Conservation (phyloP, 148 eudicot genomes). For the Rhododendron molle region DNA sequence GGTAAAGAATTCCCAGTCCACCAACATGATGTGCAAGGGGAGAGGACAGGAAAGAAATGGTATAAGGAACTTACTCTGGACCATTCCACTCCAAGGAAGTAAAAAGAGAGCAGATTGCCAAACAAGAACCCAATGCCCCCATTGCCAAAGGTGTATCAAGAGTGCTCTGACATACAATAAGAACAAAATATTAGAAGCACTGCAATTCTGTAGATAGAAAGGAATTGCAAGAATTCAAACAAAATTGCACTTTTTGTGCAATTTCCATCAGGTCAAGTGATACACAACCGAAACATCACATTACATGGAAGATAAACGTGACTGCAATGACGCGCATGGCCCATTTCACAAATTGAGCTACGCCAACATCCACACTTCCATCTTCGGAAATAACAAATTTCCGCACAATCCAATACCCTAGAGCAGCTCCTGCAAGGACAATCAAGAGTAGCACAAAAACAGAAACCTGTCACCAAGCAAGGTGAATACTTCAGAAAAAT, state of each 20-base stretch:
- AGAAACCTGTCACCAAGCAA: constrained; percentile 50
- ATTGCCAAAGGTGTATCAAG: constrained; percentile 61
- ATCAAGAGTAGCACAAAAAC: constrained; percentile 56
- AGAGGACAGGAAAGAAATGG: background rate
- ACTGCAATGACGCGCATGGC: constrained; percentile 69
- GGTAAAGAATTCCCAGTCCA: background rate
- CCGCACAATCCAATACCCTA: constrained; percentile 87
- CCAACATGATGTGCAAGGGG: background rate
- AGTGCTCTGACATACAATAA: constrained; percentile 55
- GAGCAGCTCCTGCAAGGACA: constrained; percentile 78
- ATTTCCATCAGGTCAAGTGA: background rate
- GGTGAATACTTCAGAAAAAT: background rate
- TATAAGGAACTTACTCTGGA: constrained; percentile 41
- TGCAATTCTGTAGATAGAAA: background rate
- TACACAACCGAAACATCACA: background rate
- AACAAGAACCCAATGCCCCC: constrained; percentile 38
- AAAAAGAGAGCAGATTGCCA: constrained; percentile 33
- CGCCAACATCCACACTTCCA: constrained; percentile 76
- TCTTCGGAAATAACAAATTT: constrained; percentile 79
- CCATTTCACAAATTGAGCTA: constrained; percentile 87
- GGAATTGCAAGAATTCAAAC: background rate
- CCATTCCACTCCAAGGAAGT: constrained; percentile 27
- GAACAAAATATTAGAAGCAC: constrained; percentile 6
- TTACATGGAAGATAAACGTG: constrained; percentile 71
- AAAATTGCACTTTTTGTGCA: background rate